Conservation (phyloP, 1,139 yeast genomes). For the Tardiomyces depauwii region DNA sequence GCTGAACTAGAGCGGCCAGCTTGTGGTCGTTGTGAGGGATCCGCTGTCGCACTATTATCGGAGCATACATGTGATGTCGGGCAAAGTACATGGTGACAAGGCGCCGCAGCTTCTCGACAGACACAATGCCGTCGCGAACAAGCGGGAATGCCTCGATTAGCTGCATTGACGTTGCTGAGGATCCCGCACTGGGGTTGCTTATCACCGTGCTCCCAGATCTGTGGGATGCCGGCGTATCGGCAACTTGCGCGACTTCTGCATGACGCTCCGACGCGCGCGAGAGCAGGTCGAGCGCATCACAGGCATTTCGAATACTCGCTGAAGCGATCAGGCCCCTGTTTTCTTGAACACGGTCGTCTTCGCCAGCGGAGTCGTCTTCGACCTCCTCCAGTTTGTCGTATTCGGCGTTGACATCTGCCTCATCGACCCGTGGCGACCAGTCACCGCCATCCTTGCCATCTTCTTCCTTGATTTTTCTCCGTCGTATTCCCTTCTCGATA, state of each 20-base stretch:
- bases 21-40: slow-evolving; percentile 11
- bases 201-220: too few relatives aligned
- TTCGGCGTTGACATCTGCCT: neutral
- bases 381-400: neutral
- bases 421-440: neutral
- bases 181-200: neutral
- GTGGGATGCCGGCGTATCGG: too few relatives aligned
- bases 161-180: neutral
- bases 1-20: slow-evolving; percentile 8
- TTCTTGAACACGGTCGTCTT: neutral
- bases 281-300: neutral
- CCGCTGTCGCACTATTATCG: slow-evolving; percentile 8
- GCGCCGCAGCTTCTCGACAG: slow-evolving; percentile 6
- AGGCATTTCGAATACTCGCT: neutral
- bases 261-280: neutral
- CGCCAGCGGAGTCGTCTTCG: neutral
- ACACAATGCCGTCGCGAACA: slow-evolving; percentile 3
- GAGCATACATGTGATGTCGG: slow-evolving; percentile 14
- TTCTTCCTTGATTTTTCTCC: neutral
- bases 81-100: slow-evolving; percentile 9
- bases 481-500: slow-evolving; percentile 6
- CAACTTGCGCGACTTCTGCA: neutral
- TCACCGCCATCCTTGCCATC: slow-evolving; percentile 1
- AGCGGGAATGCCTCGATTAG: slow-evolving; percentile 1
- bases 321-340: neutral